Evolutionary conservation across 495 filamentous ascomycete species (phyloP), one percentile per base, ranked within the genome.

Genomic region (Letharia lupina): DNA sequence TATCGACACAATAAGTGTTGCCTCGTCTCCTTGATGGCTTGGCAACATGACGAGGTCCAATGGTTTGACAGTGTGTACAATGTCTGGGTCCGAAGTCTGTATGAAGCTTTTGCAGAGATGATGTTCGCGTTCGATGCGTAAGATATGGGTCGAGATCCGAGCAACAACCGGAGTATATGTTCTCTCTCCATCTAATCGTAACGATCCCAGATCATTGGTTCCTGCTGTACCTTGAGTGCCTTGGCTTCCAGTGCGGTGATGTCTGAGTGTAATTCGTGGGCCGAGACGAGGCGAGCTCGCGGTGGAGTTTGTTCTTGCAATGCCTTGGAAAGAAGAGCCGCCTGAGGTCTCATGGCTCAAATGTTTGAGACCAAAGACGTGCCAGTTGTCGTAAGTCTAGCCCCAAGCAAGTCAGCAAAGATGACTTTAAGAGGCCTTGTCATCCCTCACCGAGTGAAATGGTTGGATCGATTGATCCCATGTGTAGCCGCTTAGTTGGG

Each of bases 71-170:
- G 91, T 91, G 71, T 92, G 89, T 64, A 83, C 79, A 67, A 84
- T 87, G 18, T 89, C 82, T 2, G 88, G 88, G 69, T 94, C 91
- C 9, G 86, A 85, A 11, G 85, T 83, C 64, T 86, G 77, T 57
- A 88, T 81, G 50, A 96, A 77, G 54, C 80, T 84, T 75, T 87
- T 88, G 65, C 84, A 81, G 70, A 93, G 88, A 69, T 94, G 89
- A 72, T 87, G 95, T 71, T 91, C 87, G 61, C 91, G 83, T 76
- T 96, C 92, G 59, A 96, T 82, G 28, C 91, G 83, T 54, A 96
- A 80, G 16, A 84, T 79, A 75, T 96, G 90, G 63, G 82, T 86
- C 0, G 92, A 96, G 40, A 96, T 80, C 13, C 90, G 82, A 54
- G 90, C 91, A 39, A 95, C 77, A 18, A 96, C 86, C 5, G 77